Conservation (phyloP, 257 asterid species). For the Salvia miltiorrhiza region DNA sequence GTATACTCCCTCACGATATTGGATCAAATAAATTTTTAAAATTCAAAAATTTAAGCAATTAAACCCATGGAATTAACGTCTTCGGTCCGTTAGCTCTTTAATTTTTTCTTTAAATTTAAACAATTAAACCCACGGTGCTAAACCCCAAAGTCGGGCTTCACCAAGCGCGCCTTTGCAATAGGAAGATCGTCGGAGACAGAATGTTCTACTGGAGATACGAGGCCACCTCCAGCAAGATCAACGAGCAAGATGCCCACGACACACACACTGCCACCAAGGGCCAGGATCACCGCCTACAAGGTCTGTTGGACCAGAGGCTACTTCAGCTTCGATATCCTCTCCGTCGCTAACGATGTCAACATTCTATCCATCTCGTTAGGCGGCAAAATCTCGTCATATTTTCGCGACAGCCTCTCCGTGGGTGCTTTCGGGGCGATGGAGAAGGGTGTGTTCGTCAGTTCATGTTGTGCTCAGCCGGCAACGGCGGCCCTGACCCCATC, state of each 20-base stretch:
- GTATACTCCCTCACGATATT: too few species aligned
- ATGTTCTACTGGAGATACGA: conserved; percentile 71
- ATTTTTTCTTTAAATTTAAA: too few species aligned
- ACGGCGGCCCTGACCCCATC: conserved; percentile 91
- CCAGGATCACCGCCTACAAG: conserved; percentile 75
- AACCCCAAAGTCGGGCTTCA: conserved; percentile 65
- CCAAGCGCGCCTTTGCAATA: conserved; percentile 57
- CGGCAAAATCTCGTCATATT: conserved; percentile 77
- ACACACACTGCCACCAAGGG: conserved; percentile 86
- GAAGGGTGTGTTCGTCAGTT: conserved; percentile 73
- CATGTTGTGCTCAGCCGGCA: conserved; percentile 90
- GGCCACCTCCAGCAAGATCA: conserved; percentile 73
- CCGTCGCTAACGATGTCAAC: conserved; percentile 83
- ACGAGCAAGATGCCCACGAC: conserved; percentile 92
- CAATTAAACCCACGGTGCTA: too few species aligned
- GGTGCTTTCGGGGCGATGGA: conserved; percentile 95
- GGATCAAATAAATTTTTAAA: too few species aligned
- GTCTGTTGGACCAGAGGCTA: conserved; percentile 95
- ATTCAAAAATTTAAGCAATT: too few species aligned
- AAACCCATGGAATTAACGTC: too few species aligned
- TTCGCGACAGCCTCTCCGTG: conserved; percentile 63
- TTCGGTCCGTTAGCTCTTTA: too few species aligned
- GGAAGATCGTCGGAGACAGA: conserved; percentile 80
- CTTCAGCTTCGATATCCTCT: conserved; percentile 79
- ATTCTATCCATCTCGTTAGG: conserved; percentile 83